Evolutionary conservation across 257 asterid species (phyloP), one percentile per base, ranked within the genome.

Genomic region (Verbena officinalis): DNA sequence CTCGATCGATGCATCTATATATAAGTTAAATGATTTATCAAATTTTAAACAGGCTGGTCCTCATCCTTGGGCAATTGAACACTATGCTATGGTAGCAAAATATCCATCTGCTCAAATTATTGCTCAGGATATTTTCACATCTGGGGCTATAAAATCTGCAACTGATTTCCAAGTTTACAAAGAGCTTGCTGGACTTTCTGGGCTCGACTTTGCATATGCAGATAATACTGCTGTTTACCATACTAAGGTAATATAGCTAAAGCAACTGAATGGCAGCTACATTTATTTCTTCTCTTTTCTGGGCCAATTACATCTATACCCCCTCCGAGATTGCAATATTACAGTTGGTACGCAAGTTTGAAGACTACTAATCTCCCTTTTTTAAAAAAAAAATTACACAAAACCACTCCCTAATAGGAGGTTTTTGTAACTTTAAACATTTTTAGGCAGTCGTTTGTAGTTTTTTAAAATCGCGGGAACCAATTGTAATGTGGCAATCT

Each of bases 101-200:
- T 87, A 77, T 73, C 99, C 99, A 39, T 77, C 99, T 71, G 97
- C 89, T 43, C 96, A 90, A 75, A 86, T 90, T 56, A 72, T 79
- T 49, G 84, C 94, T 70, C 87, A 93, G 99, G 99, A 93, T 84
- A 53, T 93, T 56, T 93, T 93, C 77, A 55, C 81, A 53, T 93
- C 97, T 20, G 99, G 99, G 64, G 82, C 77, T 40, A 88, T 93
- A 77, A 90, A 90, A 59, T 93, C 99, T 52, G 92, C 92, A 2
- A 93, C 99, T 15, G 97, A 93, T 74, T 93, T 90, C 82, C 99
- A 93, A 90, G 84, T 93, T 69, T 93, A 93, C 79, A 82, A 81
- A 73, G 99, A 93, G 74, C 78, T 88, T 55, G 96, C 79, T 22
- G 96, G 97, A 62, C 96, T 93, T 73, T 94, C 99, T 5, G 97